Evolutionary conservation across 306 rosid genomes (phyloP).

Genomic region (Cercis canadensis): DNA sequence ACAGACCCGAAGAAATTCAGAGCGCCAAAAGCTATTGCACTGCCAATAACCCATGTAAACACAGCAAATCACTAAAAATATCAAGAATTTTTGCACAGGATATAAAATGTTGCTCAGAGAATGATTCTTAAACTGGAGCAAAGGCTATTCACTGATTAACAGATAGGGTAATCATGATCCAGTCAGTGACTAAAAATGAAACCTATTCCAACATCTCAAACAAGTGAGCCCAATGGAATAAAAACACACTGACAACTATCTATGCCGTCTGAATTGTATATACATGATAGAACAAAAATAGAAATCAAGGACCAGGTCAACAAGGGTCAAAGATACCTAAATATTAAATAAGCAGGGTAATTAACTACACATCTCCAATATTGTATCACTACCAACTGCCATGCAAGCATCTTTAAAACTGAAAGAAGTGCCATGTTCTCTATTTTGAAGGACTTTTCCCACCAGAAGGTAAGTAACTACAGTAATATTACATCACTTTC

Average conservation of each 20-base stretch:
- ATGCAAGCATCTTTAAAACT: not conserved
- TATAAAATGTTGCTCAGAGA: constrained; percentile 8
- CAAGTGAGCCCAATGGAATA: not conserved
- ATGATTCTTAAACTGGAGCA: constrained; percentile 23
- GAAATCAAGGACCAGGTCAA: constrained; percentile 6
- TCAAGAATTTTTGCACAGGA: constrained; percentile 16
- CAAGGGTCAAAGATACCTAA: constrained; percentile 4
- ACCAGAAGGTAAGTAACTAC: constrained; percentile 8
- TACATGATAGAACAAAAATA: not conserved
- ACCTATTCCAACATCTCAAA: constrained; percentile 18
- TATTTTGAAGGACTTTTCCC: constrained; percentile 3
- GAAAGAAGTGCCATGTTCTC: constrained; percentile 5
- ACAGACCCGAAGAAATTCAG: constrained; percentile 85
- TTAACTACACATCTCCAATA: constrained; percentile 12
- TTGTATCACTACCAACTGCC: constrained; percentile 6
- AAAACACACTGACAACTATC: not conserved
- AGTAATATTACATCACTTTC: not conserved
- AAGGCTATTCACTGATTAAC: constrained; percentile 10
- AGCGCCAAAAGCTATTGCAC: constrained; percentile 79
- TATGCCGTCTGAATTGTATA: not conserved
- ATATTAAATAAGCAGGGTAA: not conserved
- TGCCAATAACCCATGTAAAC: constrained; percentile 43
- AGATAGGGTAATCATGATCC: constrained; percentile 9
- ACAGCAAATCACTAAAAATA: constrained; percentile 22
- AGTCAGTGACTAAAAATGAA: not conserved